Evolutionary conservation across 2,329 filamentous ascomycete species (phyloP), one percentile per base, ranked within the genome.

Genomic region (Emericellopsis cladophorae): DNA sequence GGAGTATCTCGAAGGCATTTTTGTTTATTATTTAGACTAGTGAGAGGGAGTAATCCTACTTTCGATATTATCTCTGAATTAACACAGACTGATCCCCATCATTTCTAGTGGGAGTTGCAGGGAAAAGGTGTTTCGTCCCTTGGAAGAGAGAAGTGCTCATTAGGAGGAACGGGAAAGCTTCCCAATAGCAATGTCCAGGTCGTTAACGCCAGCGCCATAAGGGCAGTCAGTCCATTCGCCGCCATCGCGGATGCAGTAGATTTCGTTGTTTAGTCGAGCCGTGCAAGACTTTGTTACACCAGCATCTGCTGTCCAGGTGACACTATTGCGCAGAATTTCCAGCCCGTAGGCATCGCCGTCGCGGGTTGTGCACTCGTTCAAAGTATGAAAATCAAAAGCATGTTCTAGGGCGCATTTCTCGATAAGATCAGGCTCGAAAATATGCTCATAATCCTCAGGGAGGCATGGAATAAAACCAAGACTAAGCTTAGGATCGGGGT

Each of bases 401-500:
- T 95, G 86, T 61, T 96, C 87, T 39, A 95, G 68, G 4, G 92
- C 87, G 58, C 92, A 98, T 55, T 87, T 79, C 56, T 93, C 74
- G 32, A 95, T 73, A 15, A 95, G 72, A n/a, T 71, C 70, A 39
- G 81, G 75, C 29, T 84, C 69, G 2, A 92, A 89, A 29, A 98
- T 95, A 7, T 79, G 61, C 18, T 68, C 42, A 60, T 89, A 98
- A 46, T 88, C 75, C 46, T 72, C 74, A 18, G 81, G 79, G 42
- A 98, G 65, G 64, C 92, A 98, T 74, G 92, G 92, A 43, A 87
- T 81, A 63, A 96, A 98, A 45, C 90, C 90, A 18, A 98, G 78
- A 52, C 83, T 89, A 48, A 81, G 84, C 62, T 94, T 92, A 26
- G 85, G 84, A 48, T 89, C 79, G 24, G 85, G 84, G 54, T 92